A percentile compares a stretch with the other conserved stretches of the same genome.
These are phyloP conservation scores for Viola pubescens DNA, from an alignment of 441 rosid genomes.

Conservation along the genomic window DNA sequence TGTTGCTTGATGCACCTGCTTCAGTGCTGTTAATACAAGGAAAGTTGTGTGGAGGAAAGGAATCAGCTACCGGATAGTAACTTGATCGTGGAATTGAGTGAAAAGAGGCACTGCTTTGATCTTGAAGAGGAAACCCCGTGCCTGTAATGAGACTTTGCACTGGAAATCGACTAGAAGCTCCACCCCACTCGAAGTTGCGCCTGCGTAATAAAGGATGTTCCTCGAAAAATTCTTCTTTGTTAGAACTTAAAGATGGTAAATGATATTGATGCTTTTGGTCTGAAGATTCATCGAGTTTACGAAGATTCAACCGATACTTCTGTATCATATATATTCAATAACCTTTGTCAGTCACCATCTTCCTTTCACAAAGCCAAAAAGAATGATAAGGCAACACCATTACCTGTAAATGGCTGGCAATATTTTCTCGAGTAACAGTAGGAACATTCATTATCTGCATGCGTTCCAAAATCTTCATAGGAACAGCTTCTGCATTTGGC, in stretches of 20 bases:
- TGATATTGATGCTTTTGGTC: not conserved
- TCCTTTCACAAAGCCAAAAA: too few species aligned
- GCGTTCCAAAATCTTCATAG: slow-evolving; percentile 32
- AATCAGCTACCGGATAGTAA: not conserved
- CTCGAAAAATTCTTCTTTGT: not conserved
- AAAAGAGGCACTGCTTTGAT: not conserved
- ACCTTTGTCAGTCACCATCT: not conserved
- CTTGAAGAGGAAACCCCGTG: not conserved
- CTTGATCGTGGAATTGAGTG: not conserved
- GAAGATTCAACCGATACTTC: slow-evolving; percentile 28
- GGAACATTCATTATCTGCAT: slow-evolving; percentile 26
- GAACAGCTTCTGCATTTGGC: slow-evolving; percentile 26
- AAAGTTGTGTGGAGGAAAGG: slow-evolving; percentile 1
- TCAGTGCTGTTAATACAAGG: too few species aligned
- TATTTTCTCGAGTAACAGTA: slow-evolving; percentile 26
- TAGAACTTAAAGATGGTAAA: not conserved
- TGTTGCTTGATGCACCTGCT: not conserved
- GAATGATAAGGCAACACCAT: not conserved
- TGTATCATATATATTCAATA: not conserved
- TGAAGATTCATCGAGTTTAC: slow-evolving; percentile 2
- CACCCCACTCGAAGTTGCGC: not conserved
- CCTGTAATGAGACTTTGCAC: not conserved
- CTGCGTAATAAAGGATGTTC: not conserved
- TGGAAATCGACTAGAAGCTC: not conserved
- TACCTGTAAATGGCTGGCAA: slow-evolving; percentile 44